A percentile compares a stretch with the other conserved stretches of the same genome.
Conservation (phyloP, 257 asterid species). For the Plantago elongata region DNA sequence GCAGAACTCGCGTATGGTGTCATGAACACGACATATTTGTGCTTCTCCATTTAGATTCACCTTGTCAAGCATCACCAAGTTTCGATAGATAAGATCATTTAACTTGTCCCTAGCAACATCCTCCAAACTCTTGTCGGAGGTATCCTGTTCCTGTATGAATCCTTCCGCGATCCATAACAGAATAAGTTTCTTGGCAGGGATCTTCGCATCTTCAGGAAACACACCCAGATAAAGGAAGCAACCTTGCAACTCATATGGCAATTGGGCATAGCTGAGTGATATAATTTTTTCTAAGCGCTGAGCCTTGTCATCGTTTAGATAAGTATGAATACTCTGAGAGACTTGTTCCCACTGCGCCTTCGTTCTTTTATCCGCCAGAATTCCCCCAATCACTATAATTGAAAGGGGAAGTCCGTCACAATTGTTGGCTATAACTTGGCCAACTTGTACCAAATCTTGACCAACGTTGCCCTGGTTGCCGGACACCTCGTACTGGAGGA, state of each 20-base stretch:
- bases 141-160: neutral
- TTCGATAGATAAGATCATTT: neutral
- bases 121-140: conserved; percentile 5
- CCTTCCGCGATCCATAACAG: conserved; percentile 6
- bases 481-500: too few relatives aligned
- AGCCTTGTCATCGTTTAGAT: neutral
- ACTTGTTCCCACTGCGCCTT: too few relatives aligned
- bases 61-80: conserved; percentile 5
- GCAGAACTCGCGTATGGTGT: conserved; percentile 9
- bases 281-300: neutral
- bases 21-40: conserved; percentile 4
- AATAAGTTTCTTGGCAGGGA: conserved; percentile 5
- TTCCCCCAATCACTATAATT: too few relatives aligned
- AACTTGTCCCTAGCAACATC: neutral
- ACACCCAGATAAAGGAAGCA: conserved; percentile 6
- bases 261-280: conserved; percentile 3
- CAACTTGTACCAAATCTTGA: too few relatives aligned
- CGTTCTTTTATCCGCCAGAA: too few relatives aligned
- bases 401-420: too few relatives aligned
- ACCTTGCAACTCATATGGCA: conserved; percentile 4
- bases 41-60: neutral
- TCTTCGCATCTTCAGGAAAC: conserved; percentile 6
- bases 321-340: neutral
- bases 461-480: too few relatives aligned
- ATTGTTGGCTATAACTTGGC: too few relatives aligned